phyloP scores from a whole-genome alignment of 1,284 basidiomycete species.

The Cryptococcus maquisensis region DNA sequence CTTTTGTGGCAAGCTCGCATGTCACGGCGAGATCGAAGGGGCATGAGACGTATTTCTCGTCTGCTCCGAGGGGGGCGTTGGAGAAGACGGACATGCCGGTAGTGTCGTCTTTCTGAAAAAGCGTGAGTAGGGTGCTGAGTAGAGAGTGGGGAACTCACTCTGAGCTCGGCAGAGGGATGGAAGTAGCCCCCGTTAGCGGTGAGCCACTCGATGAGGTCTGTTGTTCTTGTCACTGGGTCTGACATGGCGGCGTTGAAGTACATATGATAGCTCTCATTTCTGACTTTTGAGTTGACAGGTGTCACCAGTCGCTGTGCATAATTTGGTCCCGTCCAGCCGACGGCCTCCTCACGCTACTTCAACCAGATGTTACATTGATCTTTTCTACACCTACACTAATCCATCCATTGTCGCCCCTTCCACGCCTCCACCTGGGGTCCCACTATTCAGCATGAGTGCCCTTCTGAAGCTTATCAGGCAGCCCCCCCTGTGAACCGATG shows the following conservation, averaged over 20 bases:
- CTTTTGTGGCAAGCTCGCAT: slow-evolving; percentile 52
- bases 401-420: no score
- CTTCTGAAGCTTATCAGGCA: no score
- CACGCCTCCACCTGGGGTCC: no score
- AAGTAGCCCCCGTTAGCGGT: slow-evolving; percentile 53
- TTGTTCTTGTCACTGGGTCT: slow-evolving; percentile 2
- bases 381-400: no score
- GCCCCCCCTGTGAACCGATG: no score
- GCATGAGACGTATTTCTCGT: slow-evolving; percentile 63
- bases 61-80: slow-evolving; percentile 51
- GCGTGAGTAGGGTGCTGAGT: background rate
- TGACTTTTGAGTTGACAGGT: no score
- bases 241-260: slow-evolving; percentile 1
- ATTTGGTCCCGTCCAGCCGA: no score
- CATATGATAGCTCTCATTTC: no score
- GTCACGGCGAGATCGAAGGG: slow-evolving; percentile 72
- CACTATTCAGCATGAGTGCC: no score
- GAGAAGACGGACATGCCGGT: slow-evolving; percentile 62
- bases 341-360: no score
- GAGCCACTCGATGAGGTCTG: slow-evolving; percentile 51
- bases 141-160: slow-evolving; percentile 47
- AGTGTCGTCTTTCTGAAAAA: slow-evolving; percentile 23
- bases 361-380: no score
- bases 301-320: no score
- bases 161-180: slow-evolving; percentile 52